Percentiles rank a stretch among this genome's conserved stretches.
These are phyloP conservation scores for Tylopilus vinaceipallidus DNA, from an alignment of 768 basidiomycete species.

Conservation along the genomic window DNA sequence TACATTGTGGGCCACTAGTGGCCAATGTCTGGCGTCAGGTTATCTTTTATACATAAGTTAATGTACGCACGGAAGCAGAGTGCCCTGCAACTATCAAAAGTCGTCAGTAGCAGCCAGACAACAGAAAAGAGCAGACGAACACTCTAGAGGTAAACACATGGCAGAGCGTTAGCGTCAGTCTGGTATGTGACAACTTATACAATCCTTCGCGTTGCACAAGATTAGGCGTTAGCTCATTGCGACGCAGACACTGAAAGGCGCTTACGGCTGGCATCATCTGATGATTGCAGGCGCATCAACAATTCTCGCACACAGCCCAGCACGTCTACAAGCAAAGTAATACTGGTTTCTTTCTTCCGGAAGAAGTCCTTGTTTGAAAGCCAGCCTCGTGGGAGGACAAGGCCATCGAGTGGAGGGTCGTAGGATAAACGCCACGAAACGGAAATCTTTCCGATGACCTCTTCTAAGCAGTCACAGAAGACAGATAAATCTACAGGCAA, in stretches of 20 bases:
- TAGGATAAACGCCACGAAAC: conserved; percentile 32
- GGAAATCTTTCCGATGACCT: conserved; percentile 41
- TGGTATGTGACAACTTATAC: conserved; percentile 8
- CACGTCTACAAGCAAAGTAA: conserved; percentile 40
- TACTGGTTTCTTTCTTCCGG: conserved; percentile 12
- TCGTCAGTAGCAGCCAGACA: neutral
- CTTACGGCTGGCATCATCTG: conserved; percentile 30
- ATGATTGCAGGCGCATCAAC: conserved; percentile 30
- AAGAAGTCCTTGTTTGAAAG: conserved; percentile 26
- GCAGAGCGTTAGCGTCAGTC: conserved; percentile 23
- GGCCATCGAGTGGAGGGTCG: conserved; percentile 35
- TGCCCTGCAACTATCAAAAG: conserved; percentile 40
- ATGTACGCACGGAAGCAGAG: conserved; percentile 45
- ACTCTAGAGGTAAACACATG: conserved; percentile 46
- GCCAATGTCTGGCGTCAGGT: neutral
- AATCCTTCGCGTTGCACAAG: neutral
- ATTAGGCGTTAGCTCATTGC: neutral
- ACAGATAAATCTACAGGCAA: conserved; percentile 45
- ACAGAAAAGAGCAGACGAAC: conserved; percentile 33
- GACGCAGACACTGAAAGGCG: neutral
- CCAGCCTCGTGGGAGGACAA: conserved; percentile 58
- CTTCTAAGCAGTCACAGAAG: conserved; percentile 53
- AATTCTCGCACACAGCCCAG: conserved; percentile 22
- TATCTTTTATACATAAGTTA: neutral
- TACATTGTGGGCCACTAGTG: conserved; percentile 31